Evolutionary conservation across 176 grass and related monocot species (phyloP).

Genomic region (Ensete ventricosum): DNA sequence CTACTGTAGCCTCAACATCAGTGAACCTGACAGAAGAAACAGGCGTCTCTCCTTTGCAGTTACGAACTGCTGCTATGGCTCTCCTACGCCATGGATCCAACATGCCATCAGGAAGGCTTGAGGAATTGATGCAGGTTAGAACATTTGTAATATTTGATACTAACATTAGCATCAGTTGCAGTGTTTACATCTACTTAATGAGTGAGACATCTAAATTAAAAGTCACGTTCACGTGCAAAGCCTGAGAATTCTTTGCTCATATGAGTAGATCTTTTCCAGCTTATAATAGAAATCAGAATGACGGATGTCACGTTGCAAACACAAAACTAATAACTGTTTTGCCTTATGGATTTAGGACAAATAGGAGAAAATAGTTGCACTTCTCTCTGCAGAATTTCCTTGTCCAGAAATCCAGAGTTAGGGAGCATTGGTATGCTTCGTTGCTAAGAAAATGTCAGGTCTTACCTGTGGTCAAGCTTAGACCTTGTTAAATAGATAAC

Average conservation of each 20-base stretch:
- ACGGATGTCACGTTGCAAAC: not conserved
- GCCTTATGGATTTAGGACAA: not conserved
- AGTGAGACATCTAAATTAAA: too few relatives aligned
- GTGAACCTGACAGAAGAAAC: slow-evolving; percentile 28
- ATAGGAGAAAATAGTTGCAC: too few relatives aligned
- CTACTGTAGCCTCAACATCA: slow-evolving; percentile 26
- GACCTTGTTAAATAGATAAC: too few relatives aligned
- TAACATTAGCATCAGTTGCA: slow-evolving; percentile 8
- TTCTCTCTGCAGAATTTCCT: too few relatives aligned
- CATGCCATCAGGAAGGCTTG: slow-evolving; percentile 70
- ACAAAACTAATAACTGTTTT: not conserved
- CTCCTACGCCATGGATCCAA: slow-evolving; percentile 80
- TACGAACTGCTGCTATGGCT: slow-evolving; percentile 91
- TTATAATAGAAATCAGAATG: not conserved
- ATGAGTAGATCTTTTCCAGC: not conserved
- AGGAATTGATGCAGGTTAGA: slow-evolving; percentile 70
- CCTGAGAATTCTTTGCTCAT: not conserved
- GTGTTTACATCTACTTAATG: not conserved
- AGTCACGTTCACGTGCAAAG: slow-evolving; percentile 14
- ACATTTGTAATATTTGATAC: slow-evolving; percentile 7
- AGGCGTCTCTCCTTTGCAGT: slow-evolving; percentile 81
- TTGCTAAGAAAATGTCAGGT: too few relatives aligned
- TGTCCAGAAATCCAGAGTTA: too few relatives aligned
- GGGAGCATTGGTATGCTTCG: too few relatives aligned
- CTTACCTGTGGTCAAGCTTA: too few relatives aligned